Base-by-base conservation (phyloP, 768 basidiomycete species). In the Boletellus ananas region DNA sequence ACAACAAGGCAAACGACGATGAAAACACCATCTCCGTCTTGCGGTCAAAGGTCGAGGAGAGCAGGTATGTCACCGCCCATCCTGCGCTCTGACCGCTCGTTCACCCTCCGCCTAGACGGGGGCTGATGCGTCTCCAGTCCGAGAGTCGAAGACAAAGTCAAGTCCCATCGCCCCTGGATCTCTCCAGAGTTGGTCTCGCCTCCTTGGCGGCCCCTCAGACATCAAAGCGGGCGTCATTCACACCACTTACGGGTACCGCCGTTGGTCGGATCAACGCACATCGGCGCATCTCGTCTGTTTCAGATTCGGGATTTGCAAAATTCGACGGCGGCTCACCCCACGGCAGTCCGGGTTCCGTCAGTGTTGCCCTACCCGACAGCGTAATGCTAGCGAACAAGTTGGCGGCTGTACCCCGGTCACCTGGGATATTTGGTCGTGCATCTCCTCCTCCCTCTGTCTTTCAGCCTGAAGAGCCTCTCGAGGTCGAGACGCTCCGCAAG, bases 31-130 rank as follows among this genome's bases (percentile, higher is more conserved):
- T 93, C 42, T 68, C 73, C 3, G 70, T 92, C 67, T 71, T 93
- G 43, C 79, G 90, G 33, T 75, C 80, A n/a, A 92, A 91, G 65
- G 87, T 92, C 3, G 90, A 92, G 59, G 90, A 92, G 67, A 90
- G 87, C 75, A 79, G 90, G 89, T 87, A 58, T 18, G 79, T 56
- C 62, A 14, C 34, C 43, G 18, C 29, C 18, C 37, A 25, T 34
- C 1, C 8, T 11, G n/a, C 25, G 20, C 33, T 3, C 18, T 45
- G 18, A 43, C 34, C 39, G 54, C 11, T 50, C 49, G 23, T 43
- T 47, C 50, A 58, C 41, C 29, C 33, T 34, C 36, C 13, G 37
- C 31, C 23, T 62, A 90, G 90, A 58, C 85, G 90, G 39, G 90
- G 88, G 21, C 74, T 93, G 45, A 93, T 93, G 90, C 80, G 87